phyloP scores from a whole-genome alignment of 495 filamentous ascomycete genomes.

The Podospora sp. region DNA sequence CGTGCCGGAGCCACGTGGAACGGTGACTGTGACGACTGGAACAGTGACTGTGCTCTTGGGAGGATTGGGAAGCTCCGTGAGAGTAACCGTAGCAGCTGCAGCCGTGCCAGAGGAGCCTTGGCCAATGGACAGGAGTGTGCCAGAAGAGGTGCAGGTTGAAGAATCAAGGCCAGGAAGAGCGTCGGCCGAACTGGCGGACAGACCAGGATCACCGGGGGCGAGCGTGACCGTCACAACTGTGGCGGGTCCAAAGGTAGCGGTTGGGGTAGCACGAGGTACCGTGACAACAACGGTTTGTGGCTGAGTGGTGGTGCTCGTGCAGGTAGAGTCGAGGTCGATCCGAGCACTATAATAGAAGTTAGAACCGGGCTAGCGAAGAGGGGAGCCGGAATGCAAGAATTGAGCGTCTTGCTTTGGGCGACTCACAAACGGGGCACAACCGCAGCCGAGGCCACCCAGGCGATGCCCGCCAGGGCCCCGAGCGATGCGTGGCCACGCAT shows the following conservation, averaged over 20 bases:
- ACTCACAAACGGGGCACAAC: conserved; percentile 32
- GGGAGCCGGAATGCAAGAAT: not conserved
- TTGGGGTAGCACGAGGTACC: conserved; percentile 25
- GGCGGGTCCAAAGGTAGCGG: conserved; percentile 21
- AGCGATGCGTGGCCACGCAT: conserved; percentile 35
- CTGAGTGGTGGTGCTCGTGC: conserved; percentile 26
- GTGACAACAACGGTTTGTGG: conserved; percentile 43
- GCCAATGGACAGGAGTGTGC: not conserved
- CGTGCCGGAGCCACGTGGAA: conserved; percentile 14
- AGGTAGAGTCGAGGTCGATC: conserved; percentile 24
- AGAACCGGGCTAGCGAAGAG: not conserved
- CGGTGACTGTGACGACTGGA: conserved; percentile 28
- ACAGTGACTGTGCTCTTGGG: conserved; percentile 23
- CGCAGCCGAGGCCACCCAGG: conserved; percentile 26
- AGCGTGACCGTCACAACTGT: conserved; percentile 32
- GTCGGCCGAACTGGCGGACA: conserved; percentile 30
- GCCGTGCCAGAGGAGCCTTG: conserved; percentile 9
- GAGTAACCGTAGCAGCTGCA: conserved; percentile 24
- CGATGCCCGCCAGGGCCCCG: conserved; percentile 25
- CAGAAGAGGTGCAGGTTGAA: conserved; percentile 20
- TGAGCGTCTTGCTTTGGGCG: not conserved
- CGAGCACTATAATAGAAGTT: conserved; percentile 17
- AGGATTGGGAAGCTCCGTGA: conserved; percentile 13
- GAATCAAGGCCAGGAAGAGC: conserved; percentile 30
- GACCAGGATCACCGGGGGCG: conserved; percentile 13